Evolutionary conservation across 2,329 filamentous ascomycete genomes (phyloP).

Genomic region (Colletotrichum limetticola): DNA sequence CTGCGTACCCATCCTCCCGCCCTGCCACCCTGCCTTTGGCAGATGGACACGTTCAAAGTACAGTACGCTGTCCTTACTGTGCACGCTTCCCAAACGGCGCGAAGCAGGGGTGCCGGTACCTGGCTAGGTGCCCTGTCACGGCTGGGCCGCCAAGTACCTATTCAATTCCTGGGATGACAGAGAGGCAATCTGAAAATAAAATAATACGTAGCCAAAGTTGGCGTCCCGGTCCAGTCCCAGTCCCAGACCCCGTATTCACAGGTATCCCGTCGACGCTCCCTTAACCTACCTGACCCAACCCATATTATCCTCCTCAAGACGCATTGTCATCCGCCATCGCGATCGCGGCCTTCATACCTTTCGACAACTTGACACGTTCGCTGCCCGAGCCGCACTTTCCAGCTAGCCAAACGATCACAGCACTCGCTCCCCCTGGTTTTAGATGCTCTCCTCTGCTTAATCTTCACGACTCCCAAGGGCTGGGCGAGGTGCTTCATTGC

Average conservation of each 20-base stretch:
- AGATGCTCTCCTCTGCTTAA: slow-evolving; percentile 46
- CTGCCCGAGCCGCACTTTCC: not conserved
- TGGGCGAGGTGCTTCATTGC: slow-evolving; percentile 6
- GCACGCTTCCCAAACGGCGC: not conserved
- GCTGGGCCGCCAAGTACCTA: not conserved
- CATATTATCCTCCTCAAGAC: not conserved
- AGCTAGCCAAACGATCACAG: not conserved
- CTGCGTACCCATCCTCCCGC: not conserved
- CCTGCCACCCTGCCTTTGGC: not conserved
- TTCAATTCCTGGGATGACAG: not conserved
- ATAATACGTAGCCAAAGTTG: slow-evolving; percentile 18
- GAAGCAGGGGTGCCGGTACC: not conserved
- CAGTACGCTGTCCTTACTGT: not conserved
- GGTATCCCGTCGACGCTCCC: not conserved
- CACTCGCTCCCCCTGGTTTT: slow-evolving; percentile 2
- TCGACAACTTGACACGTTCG: not conserved
- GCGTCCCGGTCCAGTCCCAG: not conserved
- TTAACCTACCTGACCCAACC: not conserved
- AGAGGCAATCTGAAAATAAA: slow-evolving; percentile 15
- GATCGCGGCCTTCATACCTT: not conserved
- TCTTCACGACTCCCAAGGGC: slow-evolving; percentile 28
- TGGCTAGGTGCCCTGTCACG: not conserved
- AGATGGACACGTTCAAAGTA: not conserved
- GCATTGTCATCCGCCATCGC: not conserved
- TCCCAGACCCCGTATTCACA: not conserved